Evolutionary conservation across 2,329 filamentous ascomycete species (phyloP).

Genomic region (Chaetomium globosum): DNA sequence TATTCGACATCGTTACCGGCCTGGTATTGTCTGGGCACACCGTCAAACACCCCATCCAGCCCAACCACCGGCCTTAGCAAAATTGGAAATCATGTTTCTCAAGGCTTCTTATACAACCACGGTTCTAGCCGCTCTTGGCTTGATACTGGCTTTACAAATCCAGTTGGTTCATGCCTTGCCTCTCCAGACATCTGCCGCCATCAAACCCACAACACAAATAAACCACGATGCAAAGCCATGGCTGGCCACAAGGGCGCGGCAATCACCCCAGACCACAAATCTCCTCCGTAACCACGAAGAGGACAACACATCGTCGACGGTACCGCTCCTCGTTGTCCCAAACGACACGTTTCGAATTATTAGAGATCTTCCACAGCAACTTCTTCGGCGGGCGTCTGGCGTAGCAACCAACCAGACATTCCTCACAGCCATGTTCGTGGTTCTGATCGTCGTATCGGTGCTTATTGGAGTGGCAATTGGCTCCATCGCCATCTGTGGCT

Average conservation of each 20-base stretch:
- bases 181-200: not conserved
- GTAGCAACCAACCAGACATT: not conserved
- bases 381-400: not conserved
- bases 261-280: not conserved
- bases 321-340: not conserved
- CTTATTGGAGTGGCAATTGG: slow-evolving; percentile 10
- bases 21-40: not conserved
- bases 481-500: slow-evolving; percentile 13
- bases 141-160: not conserved
- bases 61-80: not conserved
- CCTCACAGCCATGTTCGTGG: slow-evolving; percentile 2
- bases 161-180: not conserved
- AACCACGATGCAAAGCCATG: not conserved
- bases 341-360: not conserved
- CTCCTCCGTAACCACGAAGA: not conserved
- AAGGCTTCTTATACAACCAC: not conserved
- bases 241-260: not conserved
- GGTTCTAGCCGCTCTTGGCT: not conserved
- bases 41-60: not conserved
- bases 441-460: slow-evolving; percentile 5
- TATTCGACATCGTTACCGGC: not conserved
- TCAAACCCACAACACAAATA: not conserved
- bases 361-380: not conserved
- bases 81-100: not conserved
- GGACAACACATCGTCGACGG: not conserved